Base-by-base conservation (phyloP, 2,329 filamentous ascomycete species). In the Ascochyta clinopodiicola region DNA sequence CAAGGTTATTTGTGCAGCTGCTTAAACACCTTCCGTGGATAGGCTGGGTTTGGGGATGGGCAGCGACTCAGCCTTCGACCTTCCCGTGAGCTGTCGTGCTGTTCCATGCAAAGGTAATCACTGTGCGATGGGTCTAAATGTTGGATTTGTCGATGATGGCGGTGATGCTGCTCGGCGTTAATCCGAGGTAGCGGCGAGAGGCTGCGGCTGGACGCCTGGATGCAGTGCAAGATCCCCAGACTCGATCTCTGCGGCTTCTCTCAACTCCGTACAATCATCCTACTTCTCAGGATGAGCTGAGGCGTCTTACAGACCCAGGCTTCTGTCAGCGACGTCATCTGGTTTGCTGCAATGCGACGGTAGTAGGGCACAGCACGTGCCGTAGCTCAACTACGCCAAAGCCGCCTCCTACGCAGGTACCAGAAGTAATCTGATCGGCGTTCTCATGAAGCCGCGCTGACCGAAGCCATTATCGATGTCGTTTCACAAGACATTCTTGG, bases 161-260 rank as follows among this genome's bases (percentile, higher is more conserved):
- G 10, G 39, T 31, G n/a, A 21, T 50, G 13, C 5, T 35, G 38
- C 39, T 44, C 29, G 45, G 22, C 22, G 39, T 52, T 24, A 43
- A 35, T 32, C 42, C 29, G 29, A 52, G 19, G 22, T 31, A 22
- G 22, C 24, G 22, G 22, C n/a, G 34, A 21, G 47, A 36, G 15
- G 42, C 52, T 56, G 52, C 52, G 52, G 52, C 52, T 46, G 52
- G 46, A 56, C 47, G 52, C 52, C 52, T 47, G 25, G 19, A 8
- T 42, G 40, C 19, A 21, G 40, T 19, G 39, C 29, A 44, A 39
- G 24, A 37, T 39, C 22, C 19, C 40, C 13, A 8, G 3, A 12
- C 10, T 22, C 36, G 37, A 37, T 29, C 40, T 38, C 19, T 10
- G 25, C 17, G 17, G n/a, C 13, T 21, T 22, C 32, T 22, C 19